phyloP scores from a whole-genome alignment of 768 basidiomycete genomes.

The Nidula microcarpa region DNA sequence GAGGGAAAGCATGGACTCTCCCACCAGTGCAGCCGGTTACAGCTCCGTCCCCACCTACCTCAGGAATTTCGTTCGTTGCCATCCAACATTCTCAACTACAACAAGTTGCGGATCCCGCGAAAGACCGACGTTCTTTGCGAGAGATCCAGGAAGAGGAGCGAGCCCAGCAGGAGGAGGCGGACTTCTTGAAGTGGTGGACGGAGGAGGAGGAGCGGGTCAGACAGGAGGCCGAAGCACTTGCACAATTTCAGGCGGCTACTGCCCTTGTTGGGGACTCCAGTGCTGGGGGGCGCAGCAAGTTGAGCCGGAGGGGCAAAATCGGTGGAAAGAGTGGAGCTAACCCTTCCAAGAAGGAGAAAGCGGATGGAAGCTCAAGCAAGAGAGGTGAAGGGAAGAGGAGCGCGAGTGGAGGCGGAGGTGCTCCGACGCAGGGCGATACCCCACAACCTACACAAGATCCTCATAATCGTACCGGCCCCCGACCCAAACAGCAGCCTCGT shows the following conservation, averaged over 20 bases:
- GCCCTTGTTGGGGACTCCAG: not conserved
- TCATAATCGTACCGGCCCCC: no score
- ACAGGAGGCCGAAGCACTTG: slow-evolving; percentile 38
- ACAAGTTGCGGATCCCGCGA: slow-evolving; percentile 34
- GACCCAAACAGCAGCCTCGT: no score
- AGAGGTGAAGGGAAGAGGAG: not conserved
- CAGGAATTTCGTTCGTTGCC: slow-evolving; percentile 67
- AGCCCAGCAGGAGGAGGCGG: slow-evolving; percentile 61
- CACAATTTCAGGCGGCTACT: slow-evolving; percentile 10
- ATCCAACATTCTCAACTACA: slow-evolving; percentile 80
- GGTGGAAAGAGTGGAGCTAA: no score
- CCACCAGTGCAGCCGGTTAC: slow-evolving; percentile 48
- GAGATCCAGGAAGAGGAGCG: slow-evolving; percentile 89
- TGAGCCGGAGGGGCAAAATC: not conserved
- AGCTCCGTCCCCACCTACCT: slow-evolving; percentile 19
- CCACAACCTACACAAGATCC: no score
- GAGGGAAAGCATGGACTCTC: slow-evolving; percentile 64
- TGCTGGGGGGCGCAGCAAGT: not conserved
- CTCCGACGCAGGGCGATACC: no score
- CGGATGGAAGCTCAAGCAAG: not conserved
- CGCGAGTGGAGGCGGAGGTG: no score
- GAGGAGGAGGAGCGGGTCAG: slow-evolving; percentile 75
- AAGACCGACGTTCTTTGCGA: slow-evolving; percentile 60
- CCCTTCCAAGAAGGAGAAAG: no score
- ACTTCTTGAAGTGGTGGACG: slow-evolving; percentile 89